phyloP scores from a whole-genome alignment of 495 filamentous ascomycete species.

The Glutinoglossum americanum region DNA sequence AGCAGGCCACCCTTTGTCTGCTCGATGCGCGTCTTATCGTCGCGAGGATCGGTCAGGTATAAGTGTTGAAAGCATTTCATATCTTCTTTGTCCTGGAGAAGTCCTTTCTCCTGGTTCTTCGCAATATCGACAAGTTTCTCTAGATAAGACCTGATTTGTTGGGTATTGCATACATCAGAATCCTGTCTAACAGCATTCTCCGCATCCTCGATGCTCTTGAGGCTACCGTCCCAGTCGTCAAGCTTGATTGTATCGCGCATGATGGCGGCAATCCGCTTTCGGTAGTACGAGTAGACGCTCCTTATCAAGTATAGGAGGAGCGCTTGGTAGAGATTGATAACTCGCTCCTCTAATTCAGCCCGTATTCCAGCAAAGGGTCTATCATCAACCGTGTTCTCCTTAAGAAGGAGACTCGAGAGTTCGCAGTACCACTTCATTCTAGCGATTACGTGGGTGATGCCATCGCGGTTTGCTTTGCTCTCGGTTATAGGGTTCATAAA shows the following conservation, averaged over 20 bases:
- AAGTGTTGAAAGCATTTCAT: slow-evolving; percentile 13
- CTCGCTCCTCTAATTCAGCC: neutral
- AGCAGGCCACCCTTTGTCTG: slow-evolving; percentile 21
- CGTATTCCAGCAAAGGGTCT: neutral
- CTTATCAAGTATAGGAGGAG: neutral
- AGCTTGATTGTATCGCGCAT: neutral
- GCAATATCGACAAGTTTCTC: neutral
- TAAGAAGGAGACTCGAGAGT: neutral
- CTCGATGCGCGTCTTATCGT: slow-evolving; percentile 20
- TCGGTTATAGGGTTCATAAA: slow-evolving; percentile 3
- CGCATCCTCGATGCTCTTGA: neutral
- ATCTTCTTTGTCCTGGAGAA: slow-evolving; percentile 2
- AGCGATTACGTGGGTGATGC: neutral
- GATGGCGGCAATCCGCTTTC: neutral
- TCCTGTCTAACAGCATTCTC: neutral
- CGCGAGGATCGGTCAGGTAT: slow-evolving; percentile 13
- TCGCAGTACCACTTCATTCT: slow-evolving; percentile 1
- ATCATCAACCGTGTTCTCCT: neutral
- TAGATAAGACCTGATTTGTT: neutral
- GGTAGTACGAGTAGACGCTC: neutral
- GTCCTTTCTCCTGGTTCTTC: neutral
- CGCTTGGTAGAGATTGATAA: neutral
- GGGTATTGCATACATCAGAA: neutral
- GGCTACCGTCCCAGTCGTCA: neutral
- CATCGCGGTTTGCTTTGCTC: slow-evolving; percentile 4